Evolutionary conservation across 208 protist genomes (phyloP).

Genomic region (Leptomonas seymouri): DNA sequence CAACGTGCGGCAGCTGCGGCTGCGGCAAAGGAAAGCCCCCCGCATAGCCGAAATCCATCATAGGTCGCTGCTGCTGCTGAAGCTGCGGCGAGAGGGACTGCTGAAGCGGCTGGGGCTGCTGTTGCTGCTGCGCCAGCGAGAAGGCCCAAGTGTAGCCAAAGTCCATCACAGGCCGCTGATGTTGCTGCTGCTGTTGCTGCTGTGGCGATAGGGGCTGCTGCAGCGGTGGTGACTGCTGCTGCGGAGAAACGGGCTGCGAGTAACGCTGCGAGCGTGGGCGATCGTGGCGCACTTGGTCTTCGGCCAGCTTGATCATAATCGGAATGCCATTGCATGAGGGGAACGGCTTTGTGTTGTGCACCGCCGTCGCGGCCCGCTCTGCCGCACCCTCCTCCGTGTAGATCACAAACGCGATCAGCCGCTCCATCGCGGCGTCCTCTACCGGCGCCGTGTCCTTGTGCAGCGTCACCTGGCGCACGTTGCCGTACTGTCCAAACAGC

Average conservation of each 20-base stretch:
- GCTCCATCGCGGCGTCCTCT: constrained; percentile 40
- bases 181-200: background rate
- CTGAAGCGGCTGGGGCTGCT: no score
- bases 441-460: constrained; percentile 74
- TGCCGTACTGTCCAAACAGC: constrained; percentile 53
- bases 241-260: background rate
- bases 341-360: constrained; percentile 67
- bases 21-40: no score
- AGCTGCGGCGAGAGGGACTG: background rate
- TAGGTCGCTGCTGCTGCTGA: no score
- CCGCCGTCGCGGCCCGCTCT: constrained; percentile 47
- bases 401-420: constrained; percentile 82
- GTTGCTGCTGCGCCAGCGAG: background rate
- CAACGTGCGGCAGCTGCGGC: no score
- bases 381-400: constrained; percentile 62
- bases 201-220: background rate
- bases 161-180: background rate
- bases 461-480: constrained; percentile 55
- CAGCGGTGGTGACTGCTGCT: background rate
- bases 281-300: constrained; percentile 15
- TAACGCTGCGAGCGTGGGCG: background rate
- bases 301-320: constrained; percentile 69
- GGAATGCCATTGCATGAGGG: constrained; percentile 49
- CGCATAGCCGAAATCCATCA: no score
- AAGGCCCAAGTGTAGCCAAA: background rate